These are phyloP conservation scores for Sporothrix dimorphospora DNA, from an alignment of 2,329 filamentous ascomycete genomes.

Conservation along the genomic window DNA sequence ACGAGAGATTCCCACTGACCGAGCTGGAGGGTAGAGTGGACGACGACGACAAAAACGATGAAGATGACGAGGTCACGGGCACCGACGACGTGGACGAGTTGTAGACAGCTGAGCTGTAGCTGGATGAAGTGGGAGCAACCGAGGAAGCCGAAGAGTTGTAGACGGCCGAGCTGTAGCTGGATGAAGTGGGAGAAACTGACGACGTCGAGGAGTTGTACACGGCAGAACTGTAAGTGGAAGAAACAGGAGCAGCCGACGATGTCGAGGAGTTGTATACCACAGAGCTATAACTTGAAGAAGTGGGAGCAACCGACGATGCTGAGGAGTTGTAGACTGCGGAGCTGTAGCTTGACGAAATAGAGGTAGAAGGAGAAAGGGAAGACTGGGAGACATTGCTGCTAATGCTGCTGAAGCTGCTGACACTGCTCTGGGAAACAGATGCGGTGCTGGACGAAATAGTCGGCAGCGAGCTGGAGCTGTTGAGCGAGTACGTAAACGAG, in stretches of 20 bases:
- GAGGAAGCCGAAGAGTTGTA: not conserved
- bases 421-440: not conserved
- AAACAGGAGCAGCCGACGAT: not conserved
- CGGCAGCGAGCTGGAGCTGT: not conserved
- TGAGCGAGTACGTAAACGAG: not conserved
- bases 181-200: not conserved
- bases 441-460: not conserved
- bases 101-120: not conserved
- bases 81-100: conserved; percentile 13
- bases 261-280: not conserved
- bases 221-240: not conserved
- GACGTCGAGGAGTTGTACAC: not conserved
- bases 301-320: not conserved
- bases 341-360: not conserved
- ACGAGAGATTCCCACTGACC: not conserved
- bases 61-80: not conserved
- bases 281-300: not conserved
- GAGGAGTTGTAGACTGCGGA: not conserved
- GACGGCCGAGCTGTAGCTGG: not conserved
- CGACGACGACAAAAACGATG: not conserved
- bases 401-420: not conserved
- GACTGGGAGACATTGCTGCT: not conserved
- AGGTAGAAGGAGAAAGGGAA: no score
- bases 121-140: not conserved
- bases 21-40: not conserved